Evolutionary conservation across 139 green algal species (phyloP), one percentile per base, ranked within the genome.

Genomic region (Picochlorum sp.): DNA sequence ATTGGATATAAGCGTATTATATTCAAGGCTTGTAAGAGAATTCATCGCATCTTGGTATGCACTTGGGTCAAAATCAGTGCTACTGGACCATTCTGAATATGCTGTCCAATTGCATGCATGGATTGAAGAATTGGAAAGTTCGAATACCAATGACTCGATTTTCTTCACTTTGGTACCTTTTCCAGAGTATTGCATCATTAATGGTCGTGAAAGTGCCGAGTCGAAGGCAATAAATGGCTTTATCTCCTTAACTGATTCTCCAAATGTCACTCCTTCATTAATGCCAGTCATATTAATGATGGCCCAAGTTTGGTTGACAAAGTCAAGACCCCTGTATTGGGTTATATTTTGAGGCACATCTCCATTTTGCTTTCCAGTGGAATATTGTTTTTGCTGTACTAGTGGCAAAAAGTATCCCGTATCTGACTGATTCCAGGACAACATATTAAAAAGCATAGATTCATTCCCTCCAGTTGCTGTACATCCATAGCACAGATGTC

Each of bases 261-360:
- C 50, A 18, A 55, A 28, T 12, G 59, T 30, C 28, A 60, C 33
- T 39, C 56, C 64, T 31, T 72, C 64, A 62, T 54, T 67, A 28
- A 61, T 50, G 35, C 64, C 64, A 33, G 64, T 72, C 18, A 50
- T 32, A 24, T 72, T 72, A 9, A 63, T 14, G 18, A 72, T 55
- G 26, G 43, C 64, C 7, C 8, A 26, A 7, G 29, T 3, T 50
- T 59, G 30, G 13, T 16, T 12, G 8, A 12, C 7, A 7, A 55
- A 71, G 3, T 56, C n/a, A 3, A 61, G 14, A 9, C 56, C 52
- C 3, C 52, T 26, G 36, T 63, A 62, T 20, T 55, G 5, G 4
- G 12, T 10, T 30, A 61, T 24, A n/a, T 10, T 9, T 29, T 68
- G 36, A 16, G 58, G 65, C 8, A 12, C 33, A 25, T 41, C 39